A percentile compares a stretch with the other conserved stretches of the same genome.
These are phyloP conservation scores for Ramaria sp. DNA, from an alignment of 768 basidiomycete genomes.

Conservation along the genomic window DNA sequence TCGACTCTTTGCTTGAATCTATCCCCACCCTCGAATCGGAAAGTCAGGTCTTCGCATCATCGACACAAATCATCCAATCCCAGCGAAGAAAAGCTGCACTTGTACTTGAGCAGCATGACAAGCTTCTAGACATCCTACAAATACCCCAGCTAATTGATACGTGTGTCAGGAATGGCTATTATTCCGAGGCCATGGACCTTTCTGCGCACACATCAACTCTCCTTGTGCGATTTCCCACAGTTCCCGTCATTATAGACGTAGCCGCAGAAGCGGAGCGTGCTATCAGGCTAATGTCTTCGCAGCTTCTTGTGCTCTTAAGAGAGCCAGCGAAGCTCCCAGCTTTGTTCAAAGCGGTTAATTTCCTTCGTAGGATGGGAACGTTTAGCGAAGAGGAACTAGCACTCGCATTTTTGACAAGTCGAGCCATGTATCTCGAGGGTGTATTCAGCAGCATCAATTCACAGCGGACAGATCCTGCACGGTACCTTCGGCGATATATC, in stretches of 20 bases:
- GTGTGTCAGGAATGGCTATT: constrained; percentile 87
- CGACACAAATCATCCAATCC: constrained; percentile 55
- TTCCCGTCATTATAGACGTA: constrained; percentile 49
- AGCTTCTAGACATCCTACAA: constrained; percentile 84
- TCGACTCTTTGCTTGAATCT: constrained; percentile 55
- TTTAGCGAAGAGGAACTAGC: constrained; percentile 69
- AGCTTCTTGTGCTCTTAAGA: constrained; percentile 67
- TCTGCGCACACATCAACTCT: constrained; percentile 53
- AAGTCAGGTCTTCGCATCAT: constrained; percentile 61
- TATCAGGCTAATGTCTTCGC: constrained; percentile 61
- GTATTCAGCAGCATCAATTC: constrained; percentile 42
- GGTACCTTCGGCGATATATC: constrained; percentile 78
- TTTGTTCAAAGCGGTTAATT: constrained; percentile 82
- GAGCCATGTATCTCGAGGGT: constrained; percentile 50
- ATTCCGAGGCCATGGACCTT: constrained; percentile 83
- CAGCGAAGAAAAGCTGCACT: constrained; percentile 67
- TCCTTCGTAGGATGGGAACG: constrained; percentile 74
- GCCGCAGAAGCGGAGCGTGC: constrained; percentile 59
- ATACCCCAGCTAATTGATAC: constrained; percentile 86
- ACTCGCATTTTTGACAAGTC: constrained; percentile 70
- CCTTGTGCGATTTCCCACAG: constrained; percentile 29
- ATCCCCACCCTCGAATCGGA: constrained; percentile 71
- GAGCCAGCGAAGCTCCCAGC: constrained; percentile 84
- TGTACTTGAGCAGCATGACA: constrained; percentile 92
- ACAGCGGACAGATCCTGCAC: constrained; percentile 44